Evolutionary conservation across 352 stramenopile genomes (phyloP).

Genomic region (Phytophthora chlamydospora): DNA sequence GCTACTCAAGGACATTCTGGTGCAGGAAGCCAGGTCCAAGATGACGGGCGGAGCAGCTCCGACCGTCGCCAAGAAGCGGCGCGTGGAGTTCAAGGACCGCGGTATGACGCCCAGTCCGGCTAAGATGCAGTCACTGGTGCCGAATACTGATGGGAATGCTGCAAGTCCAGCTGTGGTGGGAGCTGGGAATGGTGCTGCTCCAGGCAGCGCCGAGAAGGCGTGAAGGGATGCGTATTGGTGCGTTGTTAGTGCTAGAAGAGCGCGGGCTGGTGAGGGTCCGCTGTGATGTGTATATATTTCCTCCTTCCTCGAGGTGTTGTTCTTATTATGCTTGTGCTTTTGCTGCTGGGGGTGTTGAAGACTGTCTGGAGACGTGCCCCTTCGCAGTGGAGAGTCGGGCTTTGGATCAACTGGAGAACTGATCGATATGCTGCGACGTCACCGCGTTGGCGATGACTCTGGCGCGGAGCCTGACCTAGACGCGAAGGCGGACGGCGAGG

Average conservation of each 20-base stretch:
- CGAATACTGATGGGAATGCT: conserved; percentile 7
- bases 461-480: conserved; percentile 17
- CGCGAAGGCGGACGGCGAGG: conserved; percentile 22
- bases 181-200: not conserved
- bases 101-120: conserved; percentile 23
- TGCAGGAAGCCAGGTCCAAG: conserved; percentile 69
- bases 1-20: conserved; percentile 74
- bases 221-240: conserved; percentile 16
- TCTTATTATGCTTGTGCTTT: too few relatives aligned
- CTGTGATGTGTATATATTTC: conserved; percentile 24
- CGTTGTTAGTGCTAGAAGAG: conserved; percentile 14
- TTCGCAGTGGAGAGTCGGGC: conserved; percentile 19
- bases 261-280: not conserved
- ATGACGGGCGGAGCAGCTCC: conserved; percentile 12
- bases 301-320: not conserved
- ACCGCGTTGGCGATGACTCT: conserved; percentile 33
- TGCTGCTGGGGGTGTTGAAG: too few relatives aligned
- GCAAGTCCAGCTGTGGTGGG: conserved; percentile 3
- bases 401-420: conserved; percentile 6
- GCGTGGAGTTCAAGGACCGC: conserved; percentile 36
- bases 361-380: conserved; percentile 1
- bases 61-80: conserved; percentile 37
- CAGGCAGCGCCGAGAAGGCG: conserved; percentile 11
- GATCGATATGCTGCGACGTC: conserved; percentile 39
- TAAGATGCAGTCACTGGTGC: conserved; percentile 25